A percentile compares a stretch with the other conserved stretches of the same genome.
Conservation (phyloP, 768 basidiomycete species). For the Asterophora lycoperdoides region DNA sequence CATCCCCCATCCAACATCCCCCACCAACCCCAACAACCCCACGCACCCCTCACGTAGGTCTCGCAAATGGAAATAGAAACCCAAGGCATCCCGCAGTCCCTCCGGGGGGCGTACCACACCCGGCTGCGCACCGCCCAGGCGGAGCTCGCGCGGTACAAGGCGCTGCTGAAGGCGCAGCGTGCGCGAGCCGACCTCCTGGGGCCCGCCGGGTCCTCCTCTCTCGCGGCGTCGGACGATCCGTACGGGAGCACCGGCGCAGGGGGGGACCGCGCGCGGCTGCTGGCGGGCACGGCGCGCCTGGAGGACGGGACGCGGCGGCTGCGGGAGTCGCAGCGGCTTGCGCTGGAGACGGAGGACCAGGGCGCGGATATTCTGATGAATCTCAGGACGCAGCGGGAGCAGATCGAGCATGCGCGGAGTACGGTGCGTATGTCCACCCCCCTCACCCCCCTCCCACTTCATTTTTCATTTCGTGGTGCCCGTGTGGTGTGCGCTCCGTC, state of each 20-base stretch:
- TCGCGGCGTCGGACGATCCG: conserved; percentile 70
- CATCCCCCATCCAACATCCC: not conserved
- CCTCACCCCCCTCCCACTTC: no score
- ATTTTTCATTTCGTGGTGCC: no score
- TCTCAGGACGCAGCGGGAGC: conserved; percentile 83
- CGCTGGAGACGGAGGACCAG: conserved; percentile 93
- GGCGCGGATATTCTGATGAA: conserved; percentile 90
- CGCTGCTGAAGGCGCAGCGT: conserved; percentile 70
- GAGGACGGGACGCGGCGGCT: conserved; percentile 83
- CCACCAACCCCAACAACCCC: not conserved
- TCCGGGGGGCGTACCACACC: conserved; percentile 70
- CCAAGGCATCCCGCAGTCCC: conserved; percentile 85
- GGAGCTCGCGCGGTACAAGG: conserved; percentile 76
- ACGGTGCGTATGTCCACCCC: conserved; percentile 59
- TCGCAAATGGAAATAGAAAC: conserved; percentile 99
- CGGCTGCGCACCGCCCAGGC: conserved; percentile 74
- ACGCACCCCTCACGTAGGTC: conserved; percentile 46
- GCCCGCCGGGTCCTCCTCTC: conserved; percentile 38
- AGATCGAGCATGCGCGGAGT: conserved; percentile 89
- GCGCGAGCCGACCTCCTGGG: conserved; percentile 77
- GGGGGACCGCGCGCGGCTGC: conserved; percentile 73
- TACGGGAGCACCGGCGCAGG: conserved; percentile 61
- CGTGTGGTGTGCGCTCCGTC: no score
- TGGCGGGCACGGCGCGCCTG: conserved; percentile 72
- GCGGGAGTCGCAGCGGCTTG: conserved; percentile 87